Evolutionary conservation across 371 early-diverging fungal species (phyloP).

Genomic region (Chytridiales sp.): DNA sequence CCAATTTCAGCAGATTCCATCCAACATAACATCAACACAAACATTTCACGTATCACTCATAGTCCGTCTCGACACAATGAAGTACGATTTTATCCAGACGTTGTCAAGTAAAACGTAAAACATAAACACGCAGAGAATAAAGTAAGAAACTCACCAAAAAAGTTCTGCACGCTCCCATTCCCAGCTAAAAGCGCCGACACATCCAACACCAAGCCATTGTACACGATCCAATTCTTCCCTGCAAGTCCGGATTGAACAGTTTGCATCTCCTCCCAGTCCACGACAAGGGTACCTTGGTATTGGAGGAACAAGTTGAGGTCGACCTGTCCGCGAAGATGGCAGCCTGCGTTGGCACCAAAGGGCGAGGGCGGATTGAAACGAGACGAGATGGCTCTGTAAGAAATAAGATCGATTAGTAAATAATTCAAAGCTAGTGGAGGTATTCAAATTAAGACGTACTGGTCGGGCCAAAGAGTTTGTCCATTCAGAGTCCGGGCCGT

Average conservation of each 20-base stretch:
- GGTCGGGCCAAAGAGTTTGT: neutral
- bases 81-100: neutral
- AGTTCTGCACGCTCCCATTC: neutral
- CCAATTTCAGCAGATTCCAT: too few relatives aligned
- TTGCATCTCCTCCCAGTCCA: neutral
- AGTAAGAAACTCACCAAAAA: conserved; percentile 12
- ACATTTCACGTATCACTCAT: too few relatives aligned
- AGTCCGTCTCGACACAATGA: too few relatives aligned
- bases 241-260: too few relatives aligned
- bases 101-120: neutral
- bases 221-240: too few relatives aligned
- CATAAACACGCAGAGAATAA: neutral
- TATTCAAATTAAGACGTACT: too few relatives aligned
- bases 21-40: too few relatives aligned
- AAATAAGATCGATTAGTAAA: too few relatives aligned
- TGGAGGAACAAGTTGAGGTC: neutral
- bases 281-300: neutral
- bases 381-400: too few relatives aligned
- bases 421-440: too few relatives aligned
- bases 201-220: conserved; percentile 30
- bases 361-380: too few relatives aligned
- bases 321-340: neutral
- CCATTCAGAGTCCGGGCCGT: neutral
- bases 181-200: conserved; percentile 6
- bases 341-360: too few relatives aligned